Conservation (phyloP, 257 asterid genomes). For the Solanum raphanifolium region DNA sequence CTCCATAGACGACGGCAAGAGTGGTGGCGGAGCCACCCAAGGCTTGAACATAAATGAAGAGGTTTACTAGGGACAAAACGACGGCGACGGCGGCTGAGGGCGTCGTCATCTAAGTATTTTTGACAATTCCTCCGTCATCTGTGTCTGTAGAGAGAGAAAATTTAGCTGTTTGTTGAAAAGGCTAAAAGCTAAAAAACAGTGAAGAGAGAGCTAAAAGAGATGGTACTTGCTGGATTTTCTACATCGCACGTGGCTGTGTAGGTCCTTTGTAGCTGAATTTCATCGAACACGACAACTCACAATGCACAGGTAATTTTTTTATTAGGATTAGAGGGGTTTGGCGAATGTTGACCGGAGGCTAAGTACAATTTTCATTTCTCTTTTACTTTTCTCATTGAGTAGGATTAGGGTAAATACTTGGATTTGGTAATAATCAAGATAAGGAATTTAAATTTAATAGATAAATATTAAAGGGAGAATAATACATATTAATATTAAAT, state of each 20-base stretch:
- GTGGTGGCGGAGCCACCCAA: conserved; percentile 67
- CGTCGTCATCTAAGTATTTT: conserved; percentile 40
- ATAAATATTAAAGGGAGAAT: no score
- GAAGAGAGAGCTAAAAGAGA: background rate
- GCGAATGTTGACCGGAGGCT: no score
- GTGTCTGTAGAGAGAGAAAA: conserved; percentile 13
- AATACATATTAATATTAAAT: no score
- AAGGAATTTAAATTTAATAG: no score
- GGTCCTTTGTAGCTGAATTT: conserved; percentile 1
- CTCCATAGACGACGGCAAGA: conserved; percentile 58
- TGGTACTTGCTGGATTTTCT: background rate
- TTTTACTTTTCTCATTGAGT: no score
- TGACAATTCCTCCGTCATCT: conserved; percentile 24
- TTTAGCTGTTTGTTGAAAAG: background rate
- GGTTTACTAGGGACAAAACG: conserved; percentile 7
- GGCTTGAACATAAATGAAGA: conserved; percentile 24
- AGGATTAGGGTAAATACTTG: no score
- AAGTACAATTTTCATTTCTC: no score
- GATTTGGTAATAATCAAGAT: no score
- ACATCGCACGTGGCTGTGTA: background rate
- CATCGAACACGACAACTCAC: background rate
- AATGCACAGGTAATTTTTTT: background rate
- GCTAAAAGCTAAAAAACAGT: background rate
- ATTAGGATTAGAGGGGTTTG: no score
- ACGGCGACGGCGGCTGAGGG: conserved; percentile 11